Evolutionary conservation across 1,284 basidiomycete species (phyloP), one percentile per base, ranked within the genome.

Genomic region (Pseudozyma thailandica): DNA sequence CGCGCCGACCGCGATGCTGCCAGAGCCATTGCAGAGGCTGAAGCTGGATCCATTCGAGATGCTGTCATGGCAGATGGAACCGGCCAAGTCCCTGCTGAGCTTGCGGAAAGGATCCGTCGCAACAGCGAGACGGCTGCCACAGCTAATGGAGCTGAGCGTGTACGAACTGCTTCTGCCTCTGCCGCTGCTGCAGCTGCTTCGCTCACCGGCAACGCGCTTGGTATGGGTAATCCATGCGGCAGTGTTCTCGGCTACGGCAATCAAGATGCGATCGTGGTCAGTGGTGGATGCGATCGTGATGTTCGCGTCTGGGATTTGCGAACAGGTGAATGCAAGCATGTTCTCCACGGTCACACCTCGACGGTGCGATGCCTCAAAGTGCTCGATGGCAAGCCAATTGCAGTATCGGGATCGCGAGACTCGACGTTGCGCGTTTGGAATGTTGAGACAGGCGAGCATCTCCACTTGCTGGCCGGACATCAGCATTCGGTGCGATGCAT

Each of bases 351-450:
- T 0, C 95, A 98, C 83, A 89, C 89, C 0, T 92, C 93, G 0
- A 98, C 94, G 0, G 91, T 98, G 57, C 89, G 95, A 27, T 97
- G 93, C 82, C 86, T 97, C 58, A 92, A 92, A 75, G 91, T 94
- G 15, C 85, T 98, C 38, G 90, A 94, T 77, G 90, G 90, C 39
- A 87, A 92, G 5, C 93, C 95, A 0, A 87, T 96, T 46, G 93
- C 92, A 2, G 88, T 98, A 21, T 91, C 92, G 0, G 95, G 94
- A 48, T 92, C 93, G 37, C 87, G 95, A 16, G 74, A 80, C 55
- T 86, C 87, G 21, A 93, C 92, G 1, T 81, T 98, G 50, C 88
- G 93, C 0, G 92, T 97, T 1, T 98, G 95, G 95, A 92, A 98
- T 82, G 88, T 98, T 48, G 90, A 92, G 81, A 87, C 86, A 8